phyloP scores from a whole-genome alignment of 768 basidiomycete species.

The Xerocomellus dryophilus region DNA sequence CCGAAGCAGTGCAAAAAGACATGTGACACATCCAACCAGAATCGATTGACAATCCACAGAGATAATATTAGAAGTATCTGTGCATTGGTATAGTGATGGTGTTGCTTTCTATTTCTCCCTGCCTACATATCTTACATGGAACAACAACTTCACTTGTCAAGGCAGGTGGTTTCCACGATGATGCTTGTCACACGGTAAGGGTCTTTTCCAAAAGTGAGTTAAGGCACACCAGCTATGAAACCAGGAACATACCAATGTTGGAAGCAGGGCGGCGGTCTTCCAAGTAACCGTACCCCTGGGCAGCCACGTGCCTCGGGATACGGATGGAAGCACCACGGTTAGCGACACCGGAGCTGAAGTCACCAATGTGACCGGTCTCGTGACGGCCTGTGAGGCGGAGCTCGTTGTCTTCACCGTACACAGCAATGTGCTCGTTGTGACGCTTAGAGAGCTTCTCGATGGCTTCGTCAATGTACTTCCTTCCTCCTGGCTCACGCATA shows the following conservation, averaged over 20 bases:
- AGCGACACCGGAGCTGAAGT: slow-evolving; percentile 93
- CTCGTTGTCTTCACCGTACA: slow-evolving; percentile 98
- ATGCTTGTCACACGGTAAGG: slow-evolving; percentile 93
- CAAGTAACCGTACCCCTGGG: slow-evolving; percentile 92
- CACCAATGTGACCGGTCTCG: slow-evolving; percentile 92
- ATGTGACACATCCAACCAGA: background rate
- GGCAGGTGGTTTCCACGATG: slow-evolving; percentile 83
- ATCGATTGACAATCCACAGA: slow-evolving; percentile 7
- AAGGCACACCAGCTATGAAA: background rate
- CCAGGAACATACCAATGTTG: slow-evolving; percentile 71
- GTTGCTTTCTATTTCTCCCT: slow-evolving; percentile 11
- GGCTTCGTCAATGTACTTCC: slow-evolving; percentile 86
- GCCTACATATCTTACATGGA: slow-evolving; percentile 12
- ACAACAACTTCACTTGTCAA: slow-evolving; percentile 49
- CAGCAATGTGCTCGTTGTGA: slow-evolving; percentile 94
- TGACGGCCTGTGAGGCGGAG: slow-evolving; percentile 93
- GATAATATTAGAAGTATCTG: background rate
- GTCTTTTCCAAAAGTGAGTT: slow-evolving; percentile 45
- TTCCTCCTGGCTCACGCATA: slow-evolving; percentile 94
- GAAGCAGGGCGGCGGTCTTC: slow-evolving; percentile 97
- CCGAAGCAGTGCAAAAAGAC: no score
- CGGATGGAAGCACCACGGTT: slow-evolving; percentile 97
- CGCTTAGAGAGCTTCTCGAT: slow-evolving; percentile 90
- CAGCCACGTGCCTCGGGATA: slow-evolving; percentile 89
- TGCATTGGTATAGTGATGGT: slow-evolving; percentile 23